Evolutionary conservation across 345 rosid genomes (phyloP).

Genomic region (Populus nigra): DNA sequence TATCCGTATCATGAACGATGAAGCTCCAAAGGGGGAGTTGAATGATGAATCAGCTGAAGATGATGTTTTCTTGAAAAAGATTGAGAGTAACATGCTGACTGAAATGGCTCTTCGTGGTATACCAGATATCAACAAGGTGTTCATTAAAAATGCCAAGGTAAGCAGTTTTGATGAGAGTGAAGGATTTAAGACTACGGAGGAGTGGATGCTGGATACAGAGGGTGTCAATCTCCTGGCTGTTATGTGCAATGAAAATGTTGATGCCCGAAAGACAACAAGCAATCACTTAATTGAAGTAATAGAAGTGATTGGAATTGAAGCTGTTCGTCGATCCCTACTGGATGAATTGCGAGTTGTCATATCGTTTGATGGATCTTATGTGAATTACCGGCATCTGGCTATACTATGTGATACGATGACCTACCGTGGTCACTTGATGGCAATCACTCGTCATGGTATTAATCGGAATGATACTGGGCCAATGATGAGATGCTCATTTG

Average conservation of each 20-base stretch:
- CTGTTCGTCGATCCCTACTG: slow-evolving; percentile 86
- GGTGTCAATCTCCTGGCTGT: slow-evolving; percentile 98
- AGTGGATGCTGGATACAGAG: slow-evolving; percentile 99
- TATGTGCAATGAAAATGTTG: slow-evolving; percentile 92
- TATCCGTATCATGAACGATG: slow-evolving; percentile 92
- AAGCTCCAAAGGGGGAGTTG: slow-evolving; percentile 81
- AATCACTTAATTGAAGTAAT: slow-evolving; percentile 93
- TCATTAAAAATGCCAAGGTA: slow-evolving; percentile 72
- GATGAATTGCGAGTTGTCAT: slow-evolving; percentile 96
- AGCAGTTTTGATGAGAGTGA: slow-evolving; percentile 77
- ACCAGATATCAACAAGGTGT: slow-evolving; percentile 93
- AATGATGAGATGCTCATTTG: slow-evolving; percentile 96
- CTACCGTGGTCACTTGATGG: slow-evolving; percentile 97
- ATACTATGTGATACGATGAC: slow-evolving; percentile 98
- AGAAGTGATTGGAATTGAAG: slow-evolving; percentile 97
- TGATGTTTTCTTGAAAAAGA: slow-evolving; percentile 93
- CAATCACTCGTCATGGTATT: slow-evolving; percentile 96
- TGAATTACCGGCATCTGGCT: slow-evolving; percentile 94
- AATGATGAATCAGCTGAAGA: slow-evolving; percentile 94
- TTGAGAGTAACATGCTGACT: slow-evolving; percentile 93
- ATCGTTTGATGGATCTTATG: slow-evolving; percentile 97
- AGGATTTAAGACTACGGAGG: slow-evolving; percentile 79
- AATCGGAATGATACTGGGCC: slow-evolving; percentile 97
- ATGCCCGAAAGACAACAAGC: slow-evolving; percentile 88
- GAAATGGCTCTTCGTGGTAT: slow-evolving; percentile 98